These are phyloP conservation scores for Mortierella sp. DNA, from an alignment of 371 early-diverging fungal species.

Conservation along the genomic window DNA sequence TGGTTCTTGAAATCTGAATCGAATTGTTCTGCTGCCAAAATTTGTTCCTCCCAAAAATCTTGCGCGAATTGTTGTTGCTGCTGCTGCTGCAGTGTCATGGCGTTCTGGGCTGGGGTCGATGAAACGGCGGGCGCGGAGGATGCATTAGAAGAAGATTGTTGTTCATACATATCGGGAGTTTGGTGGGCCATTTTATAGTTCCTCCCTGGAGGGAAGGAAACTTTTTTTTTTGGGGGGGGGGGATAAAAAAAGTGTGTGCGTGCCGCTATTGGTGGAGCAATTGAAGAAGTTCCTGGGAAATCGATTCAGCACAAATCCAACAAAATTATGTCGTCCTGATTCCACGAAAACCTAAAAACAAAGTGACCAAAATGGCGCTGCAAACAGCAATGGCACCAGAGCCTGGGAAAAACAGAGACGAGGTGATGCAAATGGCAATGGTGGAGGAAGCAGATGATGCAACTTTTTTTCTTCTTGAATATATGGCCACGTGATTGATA, in stretches of 20 bases:
- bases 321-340: slow-evolving; percentile 1
- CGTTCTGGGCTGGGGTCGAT: slow-evolving; percentile 16
- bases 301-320: neutral
- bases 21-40: slow-evolving; percentile 63
- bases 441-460: neutral
- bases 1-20: slow-evolving; percentile 86
- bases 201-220: no score
- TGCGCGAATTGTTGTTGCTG: slow-evolving; percentile 53
- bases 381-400: neutral
- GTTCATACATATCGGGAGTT: slow-evolving; percentile 18
- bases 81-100: slow-evolving; percentile 26
- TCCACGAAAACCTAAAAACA: neutral
- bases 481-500: neutral
- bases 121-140: slow-evolving; percentile 14
- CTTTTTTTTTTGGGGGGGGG: neutral
- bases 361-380: neutral
- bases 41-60: slow-evolving; percentile 69
- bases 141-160: slow-evolving; percentile 7
- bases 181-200: slow-evolving; percentile 23
- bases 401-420: neutral
- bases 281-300: slow-evolving; percentile 2
- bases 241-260: neutral
- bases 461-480: no score
- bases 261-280: slow-evolving; percentile 8
- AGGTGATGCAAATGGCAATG: neutral